Percentiles rank a stretch among this genome's conserved stretches.
Evolutionary conservation across 352 stramenopile species (phyloP).

Genomic region (Phytophthora ohioensis): DNA sequence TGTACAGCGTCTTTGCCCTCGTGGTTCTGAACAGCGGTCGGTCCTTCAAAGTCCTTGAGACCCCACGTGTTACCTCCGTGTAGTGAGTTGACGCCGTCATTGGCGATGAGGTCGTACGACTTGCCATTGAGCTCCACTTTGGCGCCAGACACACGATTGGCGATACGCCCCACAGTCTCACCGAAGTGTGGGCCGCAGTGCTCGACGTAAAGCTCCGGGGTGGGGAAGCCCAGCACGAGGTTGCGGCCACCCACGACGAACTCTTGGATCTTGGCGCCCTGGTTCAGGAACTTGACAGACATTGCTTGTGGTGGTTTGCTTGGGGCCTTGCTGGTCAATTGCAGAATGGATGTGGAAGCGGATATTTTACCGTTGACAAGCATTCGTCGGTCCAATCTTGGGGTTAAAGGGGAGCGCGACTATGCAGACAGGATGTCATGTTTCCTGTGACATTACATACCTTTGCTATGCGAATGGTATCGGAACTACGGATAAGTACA

Average conservation of each 20-base stretch:
- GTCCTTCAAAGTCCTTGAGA: slow-evolving; percentile 32
- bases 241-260: slow-evolving; percentile 39
- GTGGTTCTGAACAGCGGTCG: slow-evolving; percentile 26
- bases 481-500: not conserved
- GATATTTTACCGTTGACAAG: slow-evolving; percentile 19
- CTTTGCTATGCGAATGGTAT: not conserved
- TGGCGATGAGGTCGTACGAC: slow-evolving; percentile 38
- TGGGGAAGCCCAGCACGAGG: slow-evolving; percentile 41
- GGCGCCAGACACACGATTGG: slow-evolving; percentile 35
- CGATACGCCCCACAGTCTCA: slow-evolving; percentile 35
- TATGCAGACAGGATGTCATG: slow-evolving; percentile 10
- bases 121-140: slow-evolving; percentile 41
- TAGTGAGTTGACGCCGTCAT: slow-evolving; percentile 38
- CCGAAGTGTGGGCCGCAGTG: slow-evolving; percentile 37
- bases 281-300: slow-evolving; percentile 39
- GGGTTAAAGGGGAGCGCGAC: slow-evolving; percentile 2
- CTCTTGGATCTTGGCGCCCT: slow-evolving; percentile 37
- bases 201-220: slow-evolving; percentile 40
- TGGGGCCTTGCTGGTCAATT: slow-evolving; percentile 20
- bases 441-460: slow-evolving; percentile 8
- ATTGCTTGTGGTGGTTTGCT: slow-evolving; percentile 12
- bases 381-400: slow-evolving; percentile 4
- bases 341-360: slow-evolving; percentile 19
- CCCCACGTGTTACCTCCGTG: slow-evolving; percentile 42
- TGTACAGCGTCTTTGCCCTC: slow-evolving; percentile 35